These are phyloP conservation scores for Xylariomycetidae sp. DNA, from an alignment of 2,329 filamentous ascomycete genomes.

Conservation along the genomic window DNA sequence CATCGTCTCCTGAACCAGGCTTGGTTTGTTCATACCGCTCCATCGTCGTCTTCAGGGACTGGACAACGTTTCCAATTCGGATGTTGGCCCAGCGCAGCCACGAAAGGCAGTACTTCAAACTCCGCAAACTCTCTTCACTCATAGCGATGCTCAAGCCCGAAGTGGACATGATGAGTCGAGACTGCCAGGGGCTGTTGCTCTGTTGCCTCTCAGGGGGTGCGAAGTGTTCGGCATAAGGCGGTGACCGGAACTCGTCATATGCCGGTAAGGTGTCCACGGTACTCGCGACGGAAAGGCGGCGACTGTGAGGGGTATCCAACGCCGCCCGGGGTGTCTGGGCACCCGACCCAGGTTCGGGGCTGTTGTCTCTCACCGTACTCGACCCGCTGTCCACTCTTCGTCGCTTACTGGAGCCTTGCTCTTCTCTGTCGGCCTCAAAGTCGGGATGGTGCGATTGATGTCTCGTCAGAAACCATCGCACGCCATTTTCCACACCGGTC, in stretches of 20 bases:
- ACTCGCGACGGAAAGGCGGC: constrained; percentile 59
- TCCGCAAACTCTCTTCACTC: constrained; percentile 79
- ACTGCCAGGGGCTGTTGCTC: constrained; percentile 57
- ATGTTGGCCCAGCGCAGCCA: constrained; percentile 78
- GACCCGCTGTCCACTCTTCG: constrained; percentile 42
- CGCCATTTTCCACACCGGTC: constrained; percentile 81
- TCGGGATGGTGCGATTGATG: constrained; percentile 42
- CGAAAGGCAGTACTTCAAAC: constrained; percentile 75
- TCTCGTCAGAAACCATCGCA: constrained; percentile 74
- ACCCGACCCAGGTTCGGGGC: constrained; percentile 20
- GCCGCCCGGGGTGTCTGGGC: constrained; percentile 27
- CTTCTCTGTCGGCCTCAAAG: constrained; percentile 37
- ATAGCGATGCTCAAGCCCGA: constrained; percentile 88
- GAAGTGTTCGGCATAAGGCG: constrained; percentile 62
- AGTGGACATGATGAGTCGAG: constrained; percentile 80
- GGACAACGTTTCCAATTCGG: constrained; percentile 70
- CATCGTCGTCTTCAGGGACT: constrained; percentile 66
- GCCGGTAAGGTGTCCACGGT: constrained; percentile 72
- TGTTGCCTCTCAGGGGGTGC: constrained; percentile 21
- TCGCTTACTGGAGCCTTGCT: constrained; percentile 48
- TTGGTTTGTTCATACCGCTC: constrained; percentile 69
- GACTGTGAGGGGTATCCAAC: constrained; percentile 29
- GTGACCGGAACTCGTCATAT: constrained; percentile 73
- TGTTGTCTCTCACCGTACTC: constrained; percentile 25
- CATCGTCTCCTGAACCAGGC: constrained; percentile 12